Percentiles rank a stretch among this genome's conserved stretches.
Conservation (phyloP, 345 rosid genomes). For the Salix exigua region DNA sequence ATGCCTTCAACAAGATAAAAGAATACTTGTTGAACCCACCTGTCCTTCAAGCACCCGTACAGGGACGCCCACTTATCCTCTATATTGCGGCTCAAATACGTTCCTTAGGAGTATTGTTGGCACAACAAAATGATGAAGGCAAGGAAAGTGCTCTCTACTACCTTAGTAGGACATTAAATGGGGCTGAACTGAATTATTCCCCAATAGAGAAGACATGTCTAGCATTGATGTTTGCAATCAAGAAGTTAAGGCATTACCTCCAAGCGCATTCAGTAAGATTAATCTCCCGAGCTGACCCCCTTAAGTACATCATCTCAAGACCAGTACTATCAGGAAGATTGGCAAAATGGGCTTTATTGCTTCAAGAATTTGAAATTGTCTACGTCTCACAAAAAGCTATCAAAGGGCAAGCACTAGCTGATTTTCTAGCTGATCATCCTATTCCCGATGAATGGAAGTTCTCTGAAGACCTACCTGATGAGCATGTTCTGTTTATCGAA, state of each 20-base stretch:
- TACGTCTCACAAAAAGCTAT: no score
- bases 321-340: not conserved
- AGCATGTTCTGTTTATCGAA: no score
- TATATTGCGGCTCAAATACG: not conserved
- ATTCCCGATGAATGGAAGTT: not conserved
- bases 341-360: not conserved
- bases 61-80: not conserved
- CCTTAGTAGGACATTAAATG: no score
- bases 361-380: no score
- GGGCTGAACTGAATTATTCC: no score
- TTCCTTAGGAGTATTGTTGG: no score
- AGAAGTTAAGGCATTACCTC: not conserved
- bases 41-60: not conserved
- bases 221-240: not conserved
- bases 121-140: no score
- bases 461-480: not conserved
- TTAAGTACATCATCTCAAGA: not conserved
- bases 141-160: no score
- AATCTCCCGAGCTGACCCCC: not conserved
- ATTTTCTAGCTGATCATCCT: not conserved
- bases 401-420: not conserved
- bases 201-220: not conserved
- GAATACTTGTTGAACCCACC: not conserved
- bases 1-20: not conserved
- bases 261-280: not conserved